phyloP scores from a whole-genome alignment of 2,329 filamentous ascomycete species.

The Colletotrichum simmondsii region DNA sequence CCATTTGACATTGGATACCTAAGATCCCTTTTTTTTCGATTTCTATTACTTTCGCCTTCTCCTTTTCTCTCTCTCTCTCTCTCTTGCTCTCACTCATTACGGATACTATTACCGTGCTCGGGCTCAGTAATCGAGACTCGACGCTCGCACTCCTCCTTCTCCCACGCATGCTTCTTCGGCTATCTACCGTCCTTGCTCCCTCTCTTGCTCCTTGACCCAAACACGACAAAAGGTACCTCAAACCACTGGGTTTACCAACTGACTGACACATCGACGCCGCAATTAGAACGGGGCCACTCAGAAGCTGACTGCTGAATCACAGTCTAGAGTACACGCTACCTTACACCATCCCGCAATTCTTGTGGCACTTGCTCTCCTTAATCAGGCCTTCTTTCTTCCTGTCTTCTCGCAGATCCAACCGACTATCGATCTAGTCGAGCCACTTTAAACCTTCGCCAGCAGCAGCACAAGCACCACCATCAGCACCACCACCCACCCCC shows the following conservation, averaged over 20 bases:
- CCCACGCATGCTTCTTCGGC: background rate
- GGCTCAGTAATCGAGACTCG: background rate
- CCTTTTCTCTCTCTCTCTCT: background rate
- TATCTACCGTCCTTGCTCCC: background rate
- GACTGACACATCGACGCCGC: background rate
- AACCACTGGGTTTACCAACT: background rate
- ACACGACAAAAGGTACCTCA: background rate
- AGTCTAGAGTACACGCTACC: background rate
- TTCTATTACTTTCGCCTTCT: background rate
- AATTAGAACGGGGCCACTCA: background rate
- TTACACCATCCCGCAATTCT: slow-evolving; percentile 11
- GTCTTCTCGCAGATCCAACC: slow-evolving; percentile 25
- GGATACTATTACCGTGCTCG: background rate
- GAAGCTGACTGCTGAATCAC: background rate
- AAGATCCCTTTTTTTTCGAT: background rate
- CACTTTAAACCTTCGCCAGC: slow-evolving; percentile 33
- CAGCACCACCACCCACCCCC: background rate
- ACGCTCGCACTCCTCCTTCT: background rate
- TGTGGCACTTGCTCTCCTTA: background rate
- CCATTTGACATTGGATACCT: slow-evolving; percentile 4
- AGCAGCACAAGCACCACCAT: background rate
- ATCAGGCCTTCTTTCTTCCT: slow-evolving; percentile 1
- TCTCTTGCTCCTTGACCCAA: background rate
- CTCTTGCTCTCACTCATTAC: background rate
- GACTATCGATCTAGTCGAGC: slow-evolving; percentile 32